A percentile compares a stretch with the other conserved stretches of the same genome.
Conservation (phyloP, 495 filamentous ascomycete genomes). For the Copromyces sp. region DNA sequence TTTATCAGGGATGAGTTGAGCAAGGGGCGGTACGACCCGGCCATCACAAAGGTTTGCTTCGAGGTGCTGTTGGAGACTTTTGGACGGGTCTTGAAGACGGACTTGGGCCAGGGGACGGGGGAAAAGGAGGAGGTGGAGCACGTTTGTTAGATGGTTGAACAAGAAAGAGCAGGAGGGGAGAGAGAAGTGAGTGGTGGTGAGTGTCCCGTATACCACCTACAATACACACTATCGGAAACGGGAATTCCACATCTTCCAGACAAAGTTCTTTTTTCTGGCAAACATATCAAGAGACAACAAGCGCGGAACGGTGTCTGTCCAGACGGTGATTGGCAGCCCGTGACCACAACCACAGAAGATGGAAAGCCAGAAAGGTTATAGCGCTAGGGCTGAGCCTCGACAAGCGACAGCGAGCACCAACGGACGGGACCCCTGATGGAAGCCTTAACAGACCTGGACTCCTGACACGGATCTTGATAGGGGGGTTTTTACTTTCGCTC, state of each 20-base stretch:
- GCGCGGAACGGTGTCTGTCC: too few species aligned
- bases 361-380: too few species aligned
- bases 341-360: too few species aligned
- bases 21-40: conserved; percentile 88
- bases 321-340: too few species aligned
- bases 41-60: conserved; percentile 79
- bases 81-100: conserved; percentile 62
- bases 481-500: too few species aligned
- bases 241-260: too few species aligned
- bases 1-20: conserved; percentile 94
- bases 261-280: too few species aligned
- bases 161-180: accelerated
- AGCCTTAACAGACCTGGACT: not conserved
- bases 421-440: not conserved
- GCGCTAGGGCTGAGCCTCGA: not conserved
- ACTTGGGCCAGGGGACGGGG: conserved; percentile 46
- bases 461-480: not conserved
- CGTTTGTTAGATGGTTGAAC: conserved; percentile 6
- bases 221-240: too few species aligned
- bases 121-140: conserved; percentile 10
- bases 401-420: not conserved
- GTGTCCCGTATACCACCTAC: not conserved
- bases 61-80: conserved; percentile 86
- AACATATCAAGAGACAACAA: too few species aligned
- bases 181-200: not conserved